Base-by-base conservation (phyloP, 805 yeast species). In the Hanseniaspora mollemarum region DNA sequence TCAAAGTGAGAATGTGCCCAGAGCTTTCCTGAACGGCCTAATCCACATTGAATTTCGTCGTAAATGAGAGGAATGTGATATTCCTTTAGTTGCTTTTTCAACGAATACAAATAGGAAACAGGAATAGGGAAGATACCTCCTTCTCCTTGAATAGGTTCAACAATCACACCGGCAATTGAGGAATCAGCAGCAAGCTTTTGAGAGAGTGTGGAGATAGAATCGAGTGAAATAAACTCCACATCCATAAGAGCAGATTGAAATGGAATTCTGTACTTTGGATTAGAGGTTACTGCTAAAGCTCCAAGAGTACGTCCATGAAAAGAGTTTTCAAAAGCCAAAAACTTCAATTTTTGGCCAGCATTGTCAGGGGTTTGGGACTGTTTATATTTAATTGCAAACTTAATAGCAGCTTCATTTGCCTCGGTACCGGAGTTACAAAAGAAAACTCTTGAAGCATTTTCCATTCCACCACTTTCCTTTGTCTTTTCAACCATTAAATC, bases 101-200 rank as follows among this genome's bases (percentile, higher is more conserved):
- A 69, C 45, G 77, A 78, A 3, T 71, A 62, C 55, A 90, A 71
- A 62, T 85, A 87, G 39, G 79, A 84, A 0, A 67, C 57, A 35
- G 75, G 71, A 53, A 86, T 75, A 19, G 81, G 78, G 60, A 80
- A 78, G 18, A 90, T 81, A 52, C 98, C 98, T 53, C 98, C 97
- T 69, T 90, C 98, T 58, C 97, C 98, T 71, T 92, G 98, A 53
- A 92, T 81, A 21, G 98, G 98, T 68, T 92, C 98, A 35, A 92
- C 80, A 51, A 92, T 92, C 28, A 92, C 92, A 49, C 88, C 98
- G 58, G 95, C 86, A 16, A 61, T 24, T n/a, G 15, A 32, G 1
- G 88, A 81, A 5, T 29, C 39, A 56, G 78, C 77, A 2, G 76
- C 79, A 54, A 73, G 70, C 42, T 83, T 75, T 29, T 77, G 64